Evolutionary conservation across 2,329 filamentous ascomycete species (phyloP), one percentile per base, ranked within the genome.

Genomic region (Cryphonectria japonica): DNA sequence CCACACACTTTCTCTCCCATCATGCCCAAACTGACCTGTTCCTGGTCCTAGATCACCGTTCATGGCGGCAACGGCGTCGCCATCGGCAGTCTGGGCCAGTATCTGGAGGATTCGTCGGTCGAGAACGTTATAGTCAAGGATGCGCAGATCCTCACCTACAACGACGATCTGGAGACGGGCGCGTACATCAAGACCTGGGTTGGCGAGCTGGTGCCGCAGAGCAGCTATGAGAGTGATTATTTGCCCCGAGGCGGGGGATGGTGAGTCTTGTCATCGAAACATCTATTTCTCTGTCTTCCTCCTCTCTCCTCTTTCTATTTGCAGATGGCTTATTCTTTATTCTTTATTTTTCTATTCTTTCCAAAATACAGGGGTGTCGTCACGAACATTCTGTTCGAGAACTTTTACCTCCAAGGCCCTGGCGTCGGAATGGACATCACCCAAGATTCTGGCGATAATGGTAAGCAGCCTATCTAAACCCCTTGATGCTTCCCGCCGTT

Each of bases 111-210:
- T 74, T 82, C 82, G 1, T 83, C 80, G 14, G 86, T 88, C 0
- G 79, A 80, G 46, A 86, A 88, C 69, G 80, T 88, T 2, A 72
- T 79, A 0, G 77, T 88, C 14, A 82, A 83, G 69, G 79, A 86
- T 43, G 85, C 83, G 43, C 80, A 80, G 41, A 81, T 86, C 68
- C 76, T 83, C 37, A 81, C 79, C 19, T 79, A 83, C 74, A 85
- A 85, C 68, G 78, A 82, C 22, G 82, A 85, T 72, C 84, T 85
- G 79, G 79, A 83, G 68, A 83, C 84, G 72, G 78, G 78, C 19
- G 85, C 84, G 0, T 87, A 88, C 73, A 86, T 89, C 76, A 89
- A 88, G 75, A 88, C 86, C 0, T 89, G 85, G 84, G 80, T 87
- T 4, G 86, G 87, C 4, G 82, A 78, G 0, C 80, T 83, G 2